Percentiles rank a stretch among this genome's conserved stretches.
phyloP scores from a whole-genome alignment of 306 rosid species.

The Macrotyloma uniflorum region DNA sequence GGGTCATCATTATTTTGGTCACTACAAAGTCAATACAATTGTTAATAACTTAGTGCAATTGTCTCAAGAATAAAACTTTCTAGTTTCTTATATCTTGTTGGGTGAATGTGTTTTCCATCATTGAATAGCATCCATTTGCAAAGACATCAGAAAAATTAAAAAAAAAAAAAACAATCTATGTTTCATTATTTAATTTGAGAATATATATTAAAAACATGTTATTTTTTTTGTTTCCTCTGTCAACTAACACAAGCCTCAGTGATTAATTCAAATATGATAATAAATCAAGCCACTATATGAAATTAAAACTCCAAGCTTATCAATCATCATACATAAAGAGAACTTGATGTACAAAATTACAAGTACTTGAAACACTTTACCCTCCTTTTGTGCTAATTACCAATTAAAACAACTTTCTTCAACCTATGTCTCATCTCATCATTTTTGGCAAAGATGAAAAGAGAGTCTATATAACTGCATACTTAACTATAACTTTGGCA shows the following conservation, averaged over 20 bases:
- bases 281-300: not conserved
- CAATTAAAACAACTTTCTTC: constrained; percentile 10
- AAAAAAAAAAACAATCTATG: not conserved
- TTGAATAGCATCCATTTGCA: not conserved
- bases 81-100: no score
- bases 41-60: not conserved
- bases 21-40: not conserved
- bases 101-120: not conserved
- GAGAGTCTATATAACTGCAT: not conserved
- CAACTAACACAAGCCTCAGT: not conserved
- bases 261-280: not conserved
- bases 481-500: no score
- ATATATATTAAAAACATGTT: not conserved
- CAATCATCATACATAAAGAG: not conserved
- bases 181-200: not conserved
- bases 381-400: not conserved
- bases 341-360: not conserved
- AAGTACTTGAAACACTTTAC: not conserved
- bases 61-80: no score
- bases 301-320: not conserved
- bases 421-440: constrained; percentile 11
- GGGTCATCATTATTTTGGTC: not conserved
- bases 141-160: not conserved
- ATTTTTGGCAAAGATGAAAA: not conserved
- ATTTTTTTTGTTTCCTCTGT: not conserved